These are phyloP conservation scores for Coemansia sp. DNA, from an alignment of 192 early-diverging fungal genomes.

Conservation along the genomic window DNA sequence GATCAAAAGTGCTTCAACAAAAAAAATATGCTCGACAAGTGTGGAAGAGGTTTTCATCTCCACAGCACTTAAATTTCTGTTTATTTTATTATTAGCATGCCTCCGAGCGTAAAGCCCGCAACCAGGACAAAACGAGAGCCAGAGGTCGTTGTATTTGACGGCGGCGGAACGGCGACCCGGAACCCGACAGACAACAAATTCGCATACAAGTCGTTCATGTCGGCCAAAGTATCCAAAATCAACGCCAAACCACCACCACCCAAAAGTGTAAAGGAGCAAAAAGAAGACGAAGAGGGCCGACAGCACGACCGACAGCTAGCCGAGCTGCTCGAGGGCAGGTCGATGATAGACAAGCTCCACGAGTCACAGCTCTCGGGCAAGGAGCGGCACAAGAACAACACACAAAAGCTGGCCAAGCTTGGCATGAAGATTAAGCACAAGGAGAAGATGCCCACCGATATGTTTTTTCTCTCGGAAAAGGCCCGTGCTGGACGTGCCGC, in stretches of 20 bases:
- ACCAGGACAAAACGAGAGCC: slow-evolving; percentile 18
- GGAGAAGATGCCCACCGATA: slow-evolving; percentile 40
- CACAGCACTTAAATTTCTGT: not conserved
- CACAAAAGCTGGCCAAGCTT: slow-evolving; percentile 36
- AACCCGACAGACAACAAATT: slow-evolving; percentile 25
- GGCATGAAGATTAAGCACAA: slow-evolving; percentile 51
- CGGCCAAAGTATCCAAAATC: slow-evolving; percentile 66
- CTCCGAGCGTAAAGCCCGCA: not conserved
- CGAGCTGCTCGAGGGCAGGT: slow-evolving; percentile 33
- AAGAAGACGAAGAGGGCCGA: slow-evolving; percentile 55
- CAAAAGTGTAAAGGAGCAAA: slow-evolving; percentile 78
- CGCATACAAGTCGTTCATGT: slow-evolving; percentile 53
- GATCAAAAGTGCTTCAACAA: not conserved
- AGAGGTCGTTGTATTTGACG: slow-evolving; percentile 46
- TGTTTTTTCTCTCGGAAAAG: slow-evolving; percentile 24
- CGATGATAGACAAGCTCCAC: slow-evolving; percentile 51
- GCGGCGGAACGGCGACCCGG: not conserved
- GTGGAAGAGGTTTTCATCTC: not conserved
- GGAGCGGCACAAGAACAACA: slow-evolving; percentile 50
- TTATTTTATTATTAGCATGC: not conserved
- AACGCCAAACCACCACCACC: slow-evolving; percentile 80
- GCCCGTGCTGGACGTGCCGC: slow-evolving; percentile 22
- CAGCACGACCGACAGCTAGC: slow-evolving; percentile 40
- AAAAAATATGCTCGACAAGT: not conserved
- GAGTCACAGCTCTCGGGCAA: slow-evolving; percentile 47